These are phyloP conservation scores for Paratinospora sagittata DNA, from an alignment of 164 flowering plant genomes.

Conservation along the genomic window DNA sequence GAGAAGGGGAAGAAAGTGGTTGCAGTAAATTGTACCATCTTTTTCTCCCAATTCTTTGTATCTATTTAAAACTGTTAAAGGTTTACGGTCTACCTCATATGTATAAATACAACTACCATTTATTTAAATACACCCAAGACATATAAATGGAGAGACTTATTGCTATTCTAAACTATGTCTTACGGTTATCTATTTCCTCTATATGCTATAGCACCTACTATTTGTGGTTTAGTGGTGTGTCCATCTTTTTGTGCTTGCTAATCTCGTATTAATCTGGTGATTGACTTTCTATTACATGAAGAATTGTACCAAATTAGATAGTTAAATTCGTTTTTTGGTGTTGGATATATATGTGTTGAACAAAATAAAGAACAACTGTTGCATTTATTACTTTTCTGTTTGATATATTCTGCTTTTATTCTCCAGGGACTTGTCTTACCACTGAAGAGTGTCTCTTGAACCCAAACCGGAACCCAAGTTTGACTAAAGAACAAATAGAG, in stretches of 20 bases:
- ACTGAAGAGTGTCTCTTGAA: slow-evolving; percentile 96
- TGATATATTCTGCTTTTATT: slow-evolving; percentile 9
- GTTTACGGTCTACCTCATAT: no score
- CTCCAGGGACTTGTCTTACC: slow-evolving; percentile 89
- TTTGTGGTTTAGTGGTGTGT: not conserved
- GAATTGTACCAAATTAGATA: not conserved
- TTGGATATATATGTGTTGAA: not conserved
- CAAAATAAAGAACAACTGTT: not conserved
- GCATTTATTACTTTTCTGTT: slow-evolving; percentile 1
- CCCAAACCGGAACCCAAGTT: slow-evolving; percentile 68
- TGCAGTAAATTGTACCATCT: no score
- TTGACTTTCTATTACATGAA: not conserved
- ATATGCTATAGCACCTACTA: not conserved
- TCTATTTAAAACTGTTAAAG: no score
- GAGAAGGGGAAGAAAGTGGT: no score
- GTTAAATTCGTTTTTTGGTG: not conserved
- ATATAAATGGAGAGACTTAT: no score
- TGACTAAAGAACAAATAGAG: slow-evolving; percentile 74
- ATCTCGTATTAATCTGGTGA: not conserved
- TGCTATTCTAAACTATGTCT: no score
- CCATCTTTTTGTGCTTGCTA: not conserved
- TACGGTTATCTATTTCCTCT: no score
- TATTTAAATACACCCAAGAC: no score
- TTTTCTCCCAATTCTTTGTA: no score
- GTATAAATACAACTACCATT: no score